Conservation (phyloP, 2,329 filamentous ascomycete species). For the Colletotrichum cereale region DNA sequence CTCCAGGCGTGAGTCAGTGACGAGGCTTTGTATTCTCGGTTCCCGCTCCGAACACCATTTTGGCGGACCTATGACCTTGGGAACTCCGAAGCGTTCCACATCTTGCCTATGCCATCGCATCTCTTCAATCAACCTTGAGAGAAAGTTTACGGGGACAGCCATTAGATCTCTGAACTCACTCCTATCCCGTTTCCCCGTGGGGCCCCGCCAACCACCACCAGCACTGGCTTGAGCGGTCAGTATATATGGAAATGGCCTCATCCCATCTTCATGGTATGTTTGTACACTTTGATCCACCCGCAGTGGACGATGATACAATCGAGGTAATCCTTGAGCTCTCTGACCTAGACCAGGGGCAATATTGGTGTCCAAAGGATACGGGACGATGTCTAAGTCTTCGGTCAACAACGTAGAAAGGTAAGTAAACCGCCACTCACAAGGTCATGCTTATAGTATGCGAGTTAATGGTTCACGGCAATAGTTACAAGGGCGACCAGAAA, state of each 20-base stretch:
- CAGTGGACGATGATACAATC: not conserved
- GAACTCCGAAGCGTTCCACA: not conserved
- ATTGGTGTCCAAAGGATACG: not conserved
- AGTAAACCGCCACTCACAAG: not conserved
- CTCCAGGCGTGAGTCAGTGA: not conserved
- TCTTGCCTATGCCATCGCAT: not conserved
- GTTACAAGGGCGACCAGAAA: not conserved
- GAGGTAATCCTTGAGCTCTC: not conserved
- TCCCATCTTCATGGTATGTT: not conserved
- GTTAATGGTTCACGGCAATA: not conserved
- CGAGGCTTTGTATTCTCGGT: not conserved
- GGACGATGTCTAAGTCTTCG: not conserved
- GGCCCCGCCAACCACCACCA: not conserved
- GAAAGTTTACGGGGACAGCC: not conserved
- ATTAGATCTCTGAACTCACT: not conserved
- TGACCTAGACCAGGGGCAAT: not conserved
- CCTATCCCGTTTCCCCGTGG: not conserved
- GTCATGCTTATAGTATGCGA: not conserved
- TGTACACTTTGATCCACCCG: not conserved
- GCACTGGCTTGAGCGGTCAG: not conserved
- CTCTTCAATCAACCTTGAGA: not conserved
- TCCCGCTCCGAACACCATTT: not conserved
- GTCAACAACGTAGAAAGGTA: not conserved
- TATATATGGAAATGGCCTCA: not conserved
- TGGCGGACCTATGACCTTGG: not conserved